These are phyloP conservation scores for Plasmodium fragile DNA, from an alignment of 169 alveolate species.

Conservation along the genomic window DNA sequence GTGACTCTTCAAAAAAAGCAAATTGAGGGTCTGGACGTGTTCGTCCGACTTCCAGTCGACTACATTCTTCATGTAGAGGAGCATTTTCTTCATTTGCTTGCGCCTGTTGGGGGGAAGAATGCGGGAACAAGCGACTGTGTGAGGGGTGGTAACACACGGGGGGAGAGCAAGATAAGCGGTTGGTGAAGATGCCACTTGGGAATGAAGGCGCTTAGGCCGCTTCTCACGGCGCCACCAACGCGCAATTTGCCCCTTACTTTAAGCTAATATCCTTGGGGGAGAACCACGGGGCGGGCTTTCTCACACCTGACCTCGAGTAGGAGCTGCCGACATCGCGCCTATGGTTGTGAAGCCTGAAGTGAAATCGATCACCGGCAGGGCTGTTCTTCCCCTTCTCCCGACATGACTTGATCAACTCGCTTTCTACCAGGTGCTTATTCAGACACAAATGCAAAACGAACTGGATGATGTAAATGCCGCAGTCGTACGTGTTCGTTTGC, in stretches of 20 bases:
- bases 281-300: constrained; percentile 49
- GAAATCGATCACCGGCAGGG: neutral
- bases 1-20: constrained; percentile 42
- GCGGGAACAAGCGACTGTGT: neutral
- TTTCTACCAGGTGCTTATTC: constrained; percentile 49
- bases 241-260: constrained; percentile 1
- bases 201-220: neutral
- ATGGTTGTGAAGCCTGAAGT: neutral
- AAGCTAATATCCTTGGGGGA: constrained; percentile 40
- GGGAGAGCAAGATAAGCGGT: neutral
- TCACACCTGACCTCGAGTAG: neutral
- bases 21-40: constrained; percentile 36
- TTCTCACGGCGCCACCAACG: neutral
- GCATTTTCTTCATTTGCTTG: constrained; percentile 72
- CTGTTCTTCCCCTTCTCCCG: neutral
- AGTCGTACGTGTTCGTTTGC: constrained; percentile 80
- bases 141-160: neutral
- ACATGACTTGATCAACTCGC: constrained; percentile 44
- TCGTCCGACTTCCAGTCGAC: constrained; percentile 54
- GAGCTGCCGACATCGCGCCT: neutral
- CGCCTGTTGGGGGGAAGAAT: constrained; percentile 4
- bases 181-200: neutral
- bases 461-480: constrained; percentile 80
- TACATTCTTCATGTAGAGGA: constrained; percentile 59
- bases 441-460: constrained; percentile 76